Percentiles rank a stretch among this genome's conserved stretches.
Evolutionary conservation across 495 filamentous ascomycete species (phyloP).

Genomic region (Talaromyces wortmannii): DNA sequence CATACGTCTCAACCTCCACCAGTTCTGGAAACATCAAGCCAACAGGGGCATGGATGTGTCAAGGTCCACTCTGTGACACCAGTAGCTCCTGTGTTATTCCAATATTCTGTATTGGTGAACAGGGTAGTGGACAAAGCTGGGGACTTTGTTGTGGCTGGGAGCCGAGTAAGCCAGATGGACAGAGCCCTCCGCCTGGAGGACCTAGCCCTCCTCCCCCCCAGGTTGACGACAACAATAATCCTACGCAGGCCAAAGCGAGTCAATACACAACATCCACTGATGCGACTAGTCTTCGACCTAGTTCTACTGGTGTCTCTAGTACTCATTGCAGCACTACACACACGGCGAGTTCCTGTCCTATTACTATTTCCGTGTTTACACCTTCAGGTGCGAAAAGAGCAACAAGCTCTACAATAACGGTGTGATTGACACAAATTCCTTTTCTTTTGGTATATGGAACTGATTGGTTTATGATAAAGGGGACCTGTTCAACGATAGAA

Average conservation of each 20-base stretch:
- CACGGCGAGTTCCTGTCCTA: not conserved
- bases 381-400: not conserved
- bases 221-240: not conserved
- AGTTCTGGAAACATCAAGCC: not conserved
- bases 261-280: not conserved
- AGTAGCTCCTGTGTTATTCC: not conserved
- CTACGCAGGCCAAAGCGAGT: not conserved
- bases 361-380: not conserved
- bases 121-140: not conserved
- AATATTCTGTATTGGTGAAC: not conserved
- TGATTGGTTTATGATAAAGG: too few species aligned
- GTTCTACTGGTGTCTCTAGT: not conserved
- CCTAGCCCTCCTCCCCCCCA: not conserved
- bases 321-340: not conserved
- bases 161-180: not conserved
- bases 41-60: not conserved
- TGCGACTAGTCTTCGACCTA: not conserved
- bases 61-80: not conserved
- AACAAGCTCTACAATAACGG: not conserved
- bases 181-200: not conserved
- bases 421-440: too few species aligned
- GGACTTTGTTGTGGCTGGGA: constrained; percentile 1
- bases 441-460: too few species aligned
- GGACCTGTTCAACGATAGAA: too few species aligned
- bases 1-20: not conserved